Conservation (phyloP, 2,329 filamentous ascomycete genomes). For the Aspergillus eucalypticola region DNA sequence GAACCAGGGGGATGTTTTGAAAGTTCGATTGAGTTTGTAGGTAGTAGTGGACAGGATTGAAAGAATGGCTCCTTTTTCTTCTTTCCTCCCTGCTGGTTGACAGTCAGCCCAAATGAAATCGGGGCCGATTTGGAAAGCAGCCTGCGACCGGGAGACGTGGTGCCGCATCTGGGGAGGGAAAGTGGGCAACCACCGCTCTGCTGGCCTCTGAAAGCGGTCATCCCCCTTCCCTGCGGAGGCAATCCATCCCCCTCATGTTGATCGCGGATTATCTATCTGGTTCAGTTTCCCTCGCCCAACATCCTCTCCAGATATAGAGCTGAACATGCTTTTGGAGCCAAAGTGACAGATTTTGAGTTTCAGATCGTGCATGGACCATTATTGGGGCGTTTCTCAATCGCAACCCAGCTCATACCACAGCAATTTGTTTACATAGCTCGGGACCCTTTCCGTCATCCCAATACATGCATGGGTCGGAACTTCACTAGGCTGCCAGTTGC, state of each 20-base stretch:
- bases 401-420: too few relatives aligned
- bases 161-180: background rate
- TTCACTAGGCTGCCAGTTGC: too few relatives aligned
- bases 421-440: too few relatives aligned
- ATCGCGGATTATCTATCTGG: background rate
- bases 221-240: background rate
- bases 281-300: background rate
- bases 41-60: background rate
- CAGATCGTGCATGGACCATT: too few relatives aligned
- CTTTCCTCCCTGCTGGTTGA: background rate
- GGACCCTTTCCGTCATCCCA: too few relatives aligned
- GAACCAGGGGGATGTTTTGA: background rate
- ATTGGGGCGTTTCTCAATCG: too few relatives aligned
- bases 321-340: too few relatives aligned
- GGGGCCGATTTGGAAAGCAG: conserved; percentile 4
- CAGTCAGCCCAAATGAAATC: background rate
- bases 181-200: background rate
- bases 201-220: background rate
- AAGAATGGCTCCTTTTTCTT: background rate
- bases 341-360: too few relatives aligned
- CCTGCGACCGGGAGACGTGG: conserved; percentile 5
- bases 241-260: background rate
- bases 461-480: too few relatives aligned
- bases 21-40: background rate
- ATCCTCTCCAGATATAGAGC: too few relatives aligned